Percentiles rank a stretch among this genome's conserved stretches.
Evolutionary conservation across 2,329 filamentous ascomycete genomes (phyloP).

Genomic region (Rhinocladiella mackenziei): DNA sequence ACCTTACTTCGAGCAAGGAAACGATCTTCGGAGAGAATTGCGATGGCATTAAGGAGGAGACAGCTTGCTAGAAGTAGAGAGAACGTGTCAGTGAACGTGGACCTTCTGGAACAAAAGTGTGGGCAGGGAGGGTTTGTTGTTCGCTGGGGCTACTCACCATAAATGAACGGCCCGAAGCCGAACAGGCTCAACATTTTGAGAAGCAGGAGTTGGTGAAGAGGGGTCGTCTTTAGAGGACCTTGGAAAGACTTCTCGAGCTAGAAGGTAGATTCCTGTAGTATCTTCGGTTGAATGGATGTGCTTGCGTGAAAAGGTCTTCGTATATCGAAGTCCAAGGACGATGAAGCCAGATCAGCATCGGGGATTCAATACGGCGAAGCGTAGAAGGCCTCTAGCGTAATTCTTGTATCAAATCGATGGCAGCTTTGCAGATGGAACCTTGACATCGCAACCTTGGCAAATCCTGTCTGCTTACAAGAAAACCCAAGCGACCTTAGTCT

Average conservation of each 20-base stretch:
- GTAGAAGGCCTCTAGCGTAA: no score
- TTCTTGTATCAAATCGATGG: no score
- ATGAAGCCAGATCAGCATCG: not conserved
- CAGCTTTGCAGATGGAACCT: no score
- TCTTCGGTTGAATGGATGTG: no score
- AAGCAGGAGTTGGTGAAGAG: not conserved
- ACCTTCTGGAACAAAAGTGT: not conserved
- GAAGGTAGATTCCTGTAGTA: no score
- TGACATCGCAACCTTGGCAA: no score
- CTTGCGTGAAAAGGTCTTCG: no score
- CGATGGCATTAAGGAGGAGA: slow-evolving; percentile 88
- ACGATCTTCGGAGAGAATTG: slow-evolving; percentile 89
- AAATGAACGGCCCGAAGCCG: slow-evolving; percentile 31
- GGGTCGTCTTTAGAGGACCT: not conserved
- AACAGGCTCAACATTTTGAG: slow-evolving; percentile 33
- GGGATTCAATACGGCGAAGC: not conserved
- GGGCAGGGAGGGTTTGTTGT: not conserved
- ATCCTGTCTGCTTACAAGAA: no score
- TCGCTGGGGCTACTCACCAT: slow-evolving; percentile 19
- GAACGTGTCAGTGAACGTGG: slow-evolving; percentile 11
- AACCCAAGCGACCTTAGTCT: no score
- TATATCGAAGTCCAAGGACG: no score
- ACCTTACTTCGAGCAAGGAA: slow-evolving; percentile 69
- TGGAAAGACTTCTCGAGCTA: no score
- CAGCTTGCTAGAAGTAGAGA: slow-evolving; percentile 38